Evolutionary conservation across 208 protist species (phyloP).

Genomic region (Trypanosoma brucei): DNA sequence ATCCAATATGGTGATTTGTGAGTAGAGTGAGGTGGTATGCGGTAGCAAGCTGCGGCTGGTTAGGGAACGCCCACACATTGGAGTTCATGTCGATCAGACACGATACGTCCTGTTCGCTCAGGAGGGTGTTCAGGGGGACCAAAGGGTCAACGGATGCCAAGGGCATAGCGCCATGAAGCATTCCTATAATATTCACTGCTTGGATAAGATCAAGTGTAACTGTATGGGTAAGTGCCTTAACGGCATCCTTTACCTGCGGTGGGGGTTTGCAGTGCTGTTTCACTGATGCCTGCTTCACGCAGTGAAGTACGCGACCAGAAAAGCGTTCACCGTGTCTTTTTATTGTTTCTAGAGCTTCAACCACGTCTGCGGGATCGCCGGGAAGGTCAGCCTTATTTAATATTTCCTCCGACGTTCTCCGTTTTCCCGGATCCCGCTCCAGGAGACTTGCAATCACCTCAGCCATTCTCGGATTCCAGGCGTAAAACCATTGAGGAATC

Average conservation of each 20-base stretch:
- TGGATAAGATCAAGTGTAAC: slow-evolving; percentile 41
- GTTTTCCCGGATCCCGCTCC: slow-evolving; percentile 37
- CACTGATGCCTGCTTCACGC: slow-evolving; percentile 32
- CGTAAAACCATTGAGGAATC: slow-evolving; percentile 67
- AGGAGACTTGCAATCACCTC: slow-evolving; percentile 55
- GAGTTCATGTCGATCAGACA: slow-evolving; percentile 41
- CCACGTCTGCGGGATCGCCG: slow-evolving; percentile 71
- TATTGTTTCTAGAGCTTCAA: slow-evolving; percentile 61
- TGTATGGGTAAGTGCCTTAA: slow-evolving; percentile 25
- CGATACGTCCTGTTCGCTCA: slow-evolving; percentile 39
- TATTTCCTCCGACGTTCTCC: slow-evolving; percentile 61
- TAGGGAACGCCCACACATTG: slow-evolving; percentile 37
- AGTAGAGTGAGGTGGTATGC: slow-evolving; percentile 56
- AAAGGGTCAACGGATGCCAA: slow-evolving; percentile 38
- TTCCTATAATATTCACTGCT: slow-evolving; percentile 43
- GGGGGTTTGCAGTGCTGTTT: slow-evolving; percentile 42
- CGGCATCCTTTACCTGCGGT: slow-evolving; percentile 23
- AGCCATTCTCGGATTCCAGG: slow-evolving; percentile 52
- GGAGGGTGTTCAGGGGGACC: slow-evolving; percentile 43
- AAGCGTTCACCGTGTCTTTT: slow-evolving; percentile 66
- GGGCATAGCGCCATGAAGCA: slow-evolving; percentile 49
- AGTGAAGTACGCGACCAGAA: slow-evolving; percentile 48
- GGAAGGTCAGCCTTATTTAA: slow-evolving; percentile 62
- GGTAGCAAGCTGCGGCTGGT: slow-evolving; percentile 42
- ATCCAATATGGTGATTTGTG: slow-evolving; percentile 35